Evolutionary conservation across 2,329 filamentous ascomycete species (phyloP), one percentile per base, ranked within the genome.

Genomic region (Colletotrichum chlorophyti): DNA sequence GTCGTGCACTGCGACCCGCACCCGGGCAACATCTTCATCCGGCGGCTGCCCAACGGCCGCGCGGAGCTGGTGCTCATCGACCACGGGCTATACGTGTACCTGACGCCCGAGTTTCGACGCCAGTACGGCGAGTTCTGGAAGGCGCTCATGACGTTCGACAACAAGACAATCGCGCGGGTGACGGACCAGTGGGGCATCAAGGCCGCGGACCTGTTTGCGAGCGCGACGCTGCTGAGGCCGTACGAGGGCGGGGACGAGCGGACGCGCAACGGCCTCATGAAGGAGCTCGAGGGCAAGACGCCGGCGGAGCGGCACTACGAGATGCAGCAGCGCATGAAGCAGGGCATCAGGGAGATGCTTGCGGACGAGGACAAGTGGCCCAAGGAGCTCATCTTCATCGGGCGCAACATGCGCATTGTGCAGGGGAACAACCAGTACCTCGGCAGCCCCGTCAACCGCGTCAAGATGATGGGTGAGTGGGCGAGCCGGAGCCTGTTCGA

Each of bases 1-100:
- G 84, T 91, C 38, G 91, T 98, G 0, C 94, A 99, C 77, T 97
- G 94, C 76, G 95, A 99, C 72, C 95, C 95, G 9, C 95, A 99
- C 70, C 95, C 95, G 1, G 94, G 94, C 24, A 99, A 99, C 76
- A 95, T 98, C 72, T 97, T 99, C 76, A 89, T 98, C 69, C 90
- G 95, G 8, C 89, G 95, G 8, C 81, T 91, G 14, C 90, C 93
- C 1, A 88, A 83, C 38, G 94, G 94, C n/a, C 83, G 86, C 38
- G 83, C 94, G 1, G 93, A 99, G 76, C 83, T 99, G 26, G 94
- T 98, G 1, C 87, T 99, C 31, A 97, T 99, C 70, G 95, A 99
- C 74, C 95, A 99, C 74, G 95, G 95, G 0, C 85, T 99, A 6
- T 99, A 99, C 76, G 91, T 98, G 53, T 89, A 91, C 73, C 95